Conservation (phyloP, 345 rosid species). For the Sonneratia alba region DNA sequence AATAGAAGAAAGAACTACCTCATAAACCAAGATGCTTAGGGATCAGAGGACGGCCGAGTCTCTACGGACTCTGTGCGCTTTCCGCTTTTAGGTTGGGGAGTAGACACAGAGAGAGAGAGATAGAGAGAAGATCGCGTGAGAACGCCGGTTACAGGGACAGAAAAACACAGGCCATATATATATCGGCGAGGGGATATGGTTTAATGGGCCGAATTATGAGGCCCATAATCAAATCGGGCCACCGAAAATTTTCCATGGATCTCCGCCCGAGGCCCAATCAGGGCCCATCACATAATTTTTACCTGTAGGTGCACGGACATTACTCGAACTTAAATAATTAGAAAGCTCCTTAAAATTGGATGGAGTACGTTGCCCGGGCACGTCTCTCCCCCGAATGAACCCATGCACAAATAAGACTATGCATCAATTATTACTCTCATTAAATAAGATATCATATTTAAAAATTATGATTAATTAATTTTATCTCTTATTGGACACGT, state of each 20-base stretch:
- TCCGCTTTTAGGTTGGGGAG: background rate
- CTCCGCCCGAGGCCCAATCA: background rate
- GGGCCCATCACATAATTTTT: background rate
- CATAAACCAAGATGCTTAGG: constrained; percentile 18
- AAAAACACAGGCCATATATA: background rate
- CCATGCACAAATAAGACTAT: too few relatives aligned
- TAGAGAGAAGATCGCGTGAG: background rate
- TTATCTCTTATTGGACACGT: too few relatives aligned
- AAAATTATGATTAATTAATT: too few relatives aligned
- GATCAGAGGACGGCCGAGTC: constrained; percentile 6
- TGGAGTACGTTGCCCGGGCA: too few relatives aligned
- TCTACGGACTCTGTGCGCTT: constrained; percentile 7
- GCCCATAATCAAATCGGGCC: background rate
- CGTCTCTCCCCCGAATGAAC: too few relatives aligned
- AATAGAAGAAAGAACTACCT: constrained; percentile 3
- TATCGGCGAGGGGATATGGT: background rate
- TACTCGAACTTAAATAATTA: too few relatives aligned
- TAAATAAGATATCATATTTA: too few relatives aligned
- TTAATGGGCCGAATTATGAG: background rate
- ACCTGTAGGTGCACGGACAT: too few relatives aligned
- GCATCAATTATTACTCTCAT: too few relatives aligned
- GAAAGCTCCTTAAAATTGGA: too few relatives aligned
- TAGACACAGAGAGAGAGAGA: background rate
- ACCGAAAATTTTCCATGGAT: background rate
- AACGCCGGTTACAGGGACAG: background rate